Evolutionary conservation across 176 grass and related monocot species (phyloP).

Genomic region (Paspalum notatum): DNA sequence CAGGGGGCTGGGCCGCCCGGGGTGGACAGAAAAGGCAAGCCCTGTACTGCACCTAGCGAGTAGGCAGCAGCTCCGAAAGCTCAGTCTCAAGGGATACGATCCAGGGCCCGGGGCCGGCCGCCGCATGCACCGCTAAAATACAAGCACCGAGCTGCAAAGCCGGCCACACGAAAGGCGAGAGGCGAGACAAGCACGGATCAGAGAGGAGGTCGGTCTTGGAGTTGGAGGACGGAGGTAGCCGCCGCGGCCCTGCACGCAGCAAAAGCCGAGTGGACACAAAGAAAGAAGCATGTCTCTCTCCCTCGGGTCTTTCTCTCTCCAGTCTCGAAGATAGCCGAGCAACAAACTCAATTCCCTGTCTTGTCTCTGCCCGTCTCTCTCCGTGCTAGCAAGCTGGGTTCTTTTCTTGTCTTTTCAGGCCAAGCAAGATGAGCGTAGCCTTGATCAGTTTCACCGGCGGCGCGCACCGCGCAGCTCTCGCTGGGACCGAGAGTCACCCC

Average conservation of each 20-base stretch:
- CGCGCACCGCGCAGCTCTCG: too few species aligned
- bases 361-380: not conserved
- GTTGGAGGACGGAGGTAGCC: not conserved
- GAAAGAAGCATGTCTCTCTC: too few species aligned
- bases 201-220: not conserved
- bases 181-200: not conserved
- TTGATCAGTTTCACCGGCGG: not conserved
- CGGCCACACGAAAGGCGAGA: not conserved
- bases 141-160: slow-evolving; percentile 12
- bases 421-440: not conserved
- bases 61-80: not conserved
- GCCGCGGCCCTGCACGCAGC: slow-evolving; percentile 24
- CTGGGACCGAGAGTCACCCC: not conserved
- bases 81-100: slow-evolving; percentile 2
- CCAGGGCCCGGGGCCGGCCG: not conserved
- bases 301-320: not conserved
- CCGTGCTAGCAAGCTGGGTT: too few species aligned
- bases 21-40: slow-evolving; percentile 19
- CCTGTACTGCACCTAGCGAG: not conserved
- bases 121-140: slow-evolving; percentile 13
- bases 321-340: not conserved
- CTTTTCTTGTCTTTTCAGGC: slow-evolving; percentile 41
- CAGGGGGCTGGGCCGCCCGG: not conserved
- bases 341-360: slow-evolving; percentile 14
- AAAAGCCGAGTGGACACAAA: slow-evolving; percentile 35